Percentiles rank a stretch among this genome's conserved stretches.
Conservation (phyloP, 208 protist genomes). For the Trypanosoma vivax region DNA sequence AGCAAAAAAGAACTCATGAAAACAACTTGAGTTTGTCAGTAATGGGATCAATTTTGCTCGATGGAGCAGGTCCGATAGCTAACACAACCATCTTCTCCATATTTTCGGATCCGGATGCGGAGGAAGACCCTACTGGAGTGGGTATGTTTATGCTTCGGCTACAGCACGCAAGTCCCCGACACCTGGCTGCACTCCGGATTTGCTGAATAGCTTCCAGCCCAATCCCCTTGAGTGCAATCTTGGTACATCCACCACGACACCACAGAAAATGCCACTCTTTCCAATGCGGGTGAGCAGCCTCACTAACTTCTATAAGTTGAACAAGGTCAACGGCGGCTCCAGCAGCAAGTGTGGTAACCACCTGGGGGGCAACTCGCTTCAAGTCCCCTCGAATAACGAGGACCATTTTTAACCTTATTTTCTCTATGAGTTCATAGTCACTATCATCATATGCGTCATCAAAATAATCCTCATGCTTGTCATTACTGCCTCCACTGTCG, state of each 20-base stretch:
- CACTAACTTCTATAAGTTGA: conserved; percentile 16
- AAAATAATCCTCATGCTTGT: conserved; percentile 23
- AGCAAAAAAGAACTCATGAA: conserved; percentile 21
- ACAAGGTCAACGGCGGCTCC: conserved; percentile 40
- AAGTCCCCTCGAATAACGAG: conserved; percentile 49
- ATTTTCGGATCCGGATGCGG: background rate
- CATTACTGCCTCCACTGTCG: conserved; percentile 13
- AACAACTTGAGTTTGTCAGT: conserved; percentile 70
- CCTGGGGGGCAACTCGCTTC: conserved; percentile 34
- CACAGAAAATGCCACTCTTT: conserved; percentile 57
- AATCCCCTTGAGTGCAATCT: conserved; percentile 55
- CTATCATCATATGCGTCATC: conserved; percentile 18
- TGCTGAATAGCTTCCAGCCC: conserved; percentile 19
- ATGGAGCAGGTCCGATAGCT: conserved; percentile 57
- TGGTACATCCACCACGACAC: conserved; percentile 56
- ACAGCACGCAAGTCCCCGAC: conserved; percentile 23
- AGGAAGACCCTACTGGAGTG: background rate
- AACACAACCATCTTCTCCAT: conserved; percentile 27
- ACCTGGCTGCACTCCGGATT: conserved; percentile 19
- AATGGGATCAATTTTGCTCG: conserved; percentile 38
- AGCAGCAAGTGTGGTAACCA: conserved; percentile 31
- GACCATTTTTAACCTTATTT: conserved; percentile 60
- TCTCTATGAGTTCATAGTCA: conserved; percentile 48
- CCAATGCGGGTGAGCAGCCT: conserved; percentile 24
- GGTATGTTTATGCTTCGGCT: background rate